Evolutionary conservation across 169 alveolate genomes (phyloP), one percentile per base, ranked within the genome.

Genomic region (Nephromyces sp.): DNA sequence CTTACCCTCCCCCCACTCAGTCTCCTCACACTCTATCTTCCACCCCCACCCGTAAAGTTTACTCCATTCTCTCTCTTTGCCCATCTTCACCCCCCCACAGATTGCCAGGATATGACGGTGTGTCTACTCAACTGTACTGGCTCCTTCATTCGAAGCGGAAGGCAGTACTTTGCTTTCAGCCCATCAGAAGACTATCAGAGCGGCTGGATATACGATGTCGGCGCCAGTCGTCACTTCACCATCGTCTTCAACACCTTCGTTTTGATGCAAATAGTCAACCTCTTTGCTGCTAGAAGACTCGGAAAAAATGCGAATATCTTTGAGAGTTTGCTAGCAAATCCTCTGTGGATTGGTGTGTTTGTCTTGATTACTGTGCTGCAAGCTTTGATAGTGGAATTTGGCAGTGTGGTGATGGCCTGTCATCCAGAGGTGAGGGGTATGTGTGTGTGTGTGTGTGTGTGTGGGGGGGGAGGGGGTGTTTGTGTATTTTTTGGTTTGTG

Each of bases 181-280:
- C 68, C 75, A 3, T 75, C 68, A 5, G 81, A 67, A 30, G 81
- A 75, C 75, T 75, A 75, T 73, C 63, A 66, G 27, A 66, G 27
- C 24, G 66, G 69, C 27, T 67, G 75, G 81, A 8, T 53, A 30
- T 28, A 73, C 1, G 75, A 67, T 5, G 32, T 67, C 35, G 82
- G 82, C 57, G 89, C 93, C 0, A 73, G 94, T 1, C 79, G 91
- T 24, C 96, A 90, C 81, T 75, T 85, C 80, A 87, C 96, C 8
- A 68, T 84, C 30, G 87, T 92, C 6, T 93, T 93, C 72, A 92
- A 91, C 72, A 88, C 89, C n/a, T 93, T 92, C 73, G 96, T 93
- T 21, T 66, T 87, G 77, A 73, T 91, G 82, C 90, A 90, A 70
- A 25, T 75, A 8, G 63, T 66, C n/a, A 93, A 93, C 83, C 81